Evolutionary conservation across 176 grass and related monocot species (phyloP).

Genomic region (Cenchrus americanus): DNA sequence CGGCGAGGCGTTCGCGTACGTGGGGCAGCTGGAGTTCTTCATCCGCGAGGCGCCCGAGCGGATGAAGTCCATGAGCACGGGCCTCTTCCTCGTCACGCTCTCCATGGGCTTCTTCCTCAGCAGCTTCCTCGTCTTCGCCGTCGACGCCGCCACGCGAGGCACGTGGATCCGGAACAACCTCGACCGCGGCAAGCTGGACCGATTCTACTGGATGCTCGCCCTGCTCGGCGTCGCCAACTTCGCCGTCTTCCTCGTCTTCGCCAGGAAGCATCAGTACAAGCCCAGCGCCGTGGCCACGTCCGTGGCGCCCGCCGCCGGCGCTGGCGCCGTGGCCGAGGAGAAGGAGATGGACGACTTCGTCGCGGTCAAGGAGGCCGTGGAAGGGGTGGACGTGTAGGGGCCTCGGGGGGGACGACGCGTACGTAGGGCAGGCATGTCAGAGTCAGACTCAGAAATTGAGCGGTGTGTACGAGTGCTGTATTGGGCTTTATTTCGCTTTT

Average conservation of each 20-base stretch:
- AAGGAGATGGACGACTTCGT: slow-evolving; percentile 52
- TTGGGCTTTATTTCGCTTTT: background rate
- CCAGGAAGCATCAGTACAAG: slow-evolving; percentile 63
- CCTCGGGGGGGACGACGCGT: too few species aligned
- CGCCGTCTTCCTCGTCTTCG: slow-evolving; percentile 52
- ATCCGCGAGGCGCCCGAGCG: slow-evolving; percentile 67
- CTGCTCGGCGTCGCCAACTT: slow-evolving; percentile 69
- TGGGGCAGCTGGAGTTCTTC: slow-evolving; percentile 86
- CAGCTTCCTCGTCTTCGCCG: slow-evolving; percentile 67
- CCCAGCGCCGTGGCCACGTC: background rate
- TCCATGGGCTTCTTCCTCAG: slow-evolving; percentile 73
- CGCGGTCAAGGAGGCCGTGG: slow-evolving; percentile 49
- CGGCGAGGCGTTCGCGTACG: slow-evolving; percentile 78
- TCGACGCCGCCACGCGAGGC: slow-evolving; percentile 38
- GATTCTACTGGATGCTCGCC: slow-evolving; percentile 75
- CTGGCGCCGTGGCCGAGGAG: slow-evolving; percentile 5
- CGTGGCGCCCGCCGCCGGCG: slow-evolving; percentile 30
- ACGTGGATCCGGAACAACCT: slow-evolving; percentile 66
- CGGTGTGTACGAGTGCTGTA: background rate
- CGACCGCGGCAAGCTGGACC: slow-evolving; percentile 57
- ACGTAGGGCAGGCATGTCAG: background rate
- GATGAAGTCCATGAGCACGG: slow-evolving; percentile 80
- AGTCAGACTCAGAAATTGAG: background rate
- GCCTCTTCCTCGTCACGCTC: slow-evolving; percentile 62
- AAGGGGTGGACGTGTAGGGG: slow-evolving; percentile 71